Evolutionary conservation across 2,329 filamentous ascomycete species (phyloP).

Genomic region (Myriosclerotinia duriaeana): DNA sequence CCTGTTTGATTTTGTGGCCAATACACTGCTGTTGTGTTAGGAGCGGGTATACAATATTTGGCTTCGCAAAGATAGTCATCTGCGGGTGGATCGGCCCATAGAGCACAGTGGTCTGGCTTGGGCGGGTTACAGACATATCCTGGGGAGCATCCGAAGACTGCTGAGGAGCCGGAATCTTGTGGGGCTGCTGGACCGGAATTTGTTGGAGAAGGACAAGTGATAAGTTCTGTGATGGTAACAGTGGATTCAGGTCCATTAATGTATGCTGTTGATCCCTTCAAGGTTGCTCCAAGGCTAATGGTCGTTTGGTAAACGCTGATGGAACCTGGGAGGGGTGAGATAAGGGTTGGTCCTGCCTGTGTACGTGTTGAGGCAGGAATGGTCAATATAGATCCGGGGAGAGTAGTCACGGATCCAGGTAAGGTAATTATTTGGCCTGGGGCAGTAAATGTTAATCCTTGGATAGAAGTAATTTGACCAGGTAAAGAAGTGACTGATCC

Average conservation of each 20-base stretch:
- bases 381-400: constrained; percentile 15
- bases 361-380: constrained; percentile 4
- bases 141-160: constrained; percentile 47
- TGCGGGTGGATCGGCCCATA: constrained; percentile 45
- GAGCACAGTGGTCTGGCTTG: constrained; percentile 43
- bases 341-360: constrained; percentile 26
- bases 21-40: constrained; percentile 35
- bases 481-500: constrained; percentile 2
- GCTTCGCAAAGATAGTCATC: constrained; percentile 44
- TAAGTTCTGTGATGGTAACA: constrained; percentile 27
- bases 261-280: constrained; percentile 20
- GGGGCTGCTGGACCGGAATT: constrained; percentile 31
- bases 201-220: constrained; percentile 34
- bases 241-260: constrained; percentile 24
- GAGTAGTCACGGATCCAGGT: background rate
- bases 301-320: constrained; percentile 25
- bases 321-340: constrained; percentile 20
- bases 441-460: constrained; percentile 7
- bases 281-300: constrained; percentile 17
- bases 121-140: constrained; percentile 45
- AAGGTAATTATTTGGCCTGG: constrained; percentile 6
- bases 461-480: background rate
- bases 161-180: constrained; percentile 34
- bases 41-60: constrained; percentile 43
- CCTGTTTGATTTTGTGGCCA: constrained; percentile 50